phyloP scores from a whole-genome alignment of 2,329 filamentous ascomycete genomes.

The Diplodia scrobiculata region DNA sequence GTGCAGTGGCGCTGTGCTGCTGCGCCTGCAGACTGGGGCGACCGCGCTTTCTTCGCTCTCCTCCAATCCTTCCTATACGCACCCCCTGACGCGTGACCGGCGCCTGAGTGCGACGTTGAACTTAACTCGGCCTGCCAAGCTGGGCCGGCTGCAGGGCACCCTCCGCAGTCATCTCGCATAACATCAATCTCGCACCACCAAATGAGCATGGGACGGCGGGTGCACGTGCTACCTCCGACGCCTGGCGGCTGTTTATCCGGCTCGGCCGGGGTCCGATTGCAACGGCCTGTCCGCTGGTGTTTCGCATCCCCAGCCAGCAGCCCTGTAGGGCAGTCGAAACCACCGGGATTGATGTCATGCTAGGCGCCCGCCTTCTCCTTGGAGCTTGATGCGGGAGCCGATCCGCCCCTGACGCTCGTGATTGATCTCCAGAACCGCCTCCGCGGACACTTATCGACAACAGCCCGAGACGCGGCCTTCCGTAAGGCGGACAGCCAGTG shows the following conservation, averaged over 20 bases:
- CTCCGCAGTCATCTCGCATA: conserved; percentile 12
- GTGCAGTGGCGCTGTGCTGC: conserved; percentile 12
- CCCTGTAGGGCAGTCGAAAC: conserved; percentile 2
- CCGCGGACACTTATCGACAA: conserved; percentile 17
- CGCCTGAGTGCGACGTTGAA: conserved; percentile 10
- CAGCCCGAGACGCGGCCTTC: conserved; percentile 14
- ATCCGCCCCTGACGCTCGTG: conserved; percentile 11
- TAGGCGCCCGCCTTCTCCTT: conserved; percentile 9
- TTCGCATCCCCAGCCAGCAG: not conserved
- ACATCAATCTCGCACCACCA: conserved; percentile 13
- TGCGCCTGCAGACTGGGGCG: conserved; percentile 5
- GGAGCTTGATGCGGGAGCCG: not conserved
- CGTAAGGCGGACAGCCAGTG: conserved; percentile 1
- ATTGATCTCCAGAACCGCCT: conserved; percentile 14
- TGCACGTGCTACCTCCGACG: conserved; percentile 1
- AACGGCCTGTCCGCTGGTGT: not conserved
- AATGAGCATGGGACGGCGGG: conserved; percentile 3
- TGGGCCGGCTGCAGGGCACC: not conserved
- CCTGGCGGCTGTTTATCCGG: conserved; percentile 8
- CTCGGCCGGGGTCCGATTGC: conserved; percentile 6
- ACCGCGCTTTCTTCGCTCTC: not conserved
- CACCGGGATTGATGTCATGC: conserved; percentile 10
- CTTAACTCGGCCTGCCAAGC: not conserved
- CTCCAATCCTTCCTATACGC: not conserved
- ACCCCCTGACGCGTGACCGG: not conserved